These are phyloP conservation scores for Cronartium ribicola DNA, from an alignment of 1,284 basidiomycete species.

Conservation along the genomic window DNA sequence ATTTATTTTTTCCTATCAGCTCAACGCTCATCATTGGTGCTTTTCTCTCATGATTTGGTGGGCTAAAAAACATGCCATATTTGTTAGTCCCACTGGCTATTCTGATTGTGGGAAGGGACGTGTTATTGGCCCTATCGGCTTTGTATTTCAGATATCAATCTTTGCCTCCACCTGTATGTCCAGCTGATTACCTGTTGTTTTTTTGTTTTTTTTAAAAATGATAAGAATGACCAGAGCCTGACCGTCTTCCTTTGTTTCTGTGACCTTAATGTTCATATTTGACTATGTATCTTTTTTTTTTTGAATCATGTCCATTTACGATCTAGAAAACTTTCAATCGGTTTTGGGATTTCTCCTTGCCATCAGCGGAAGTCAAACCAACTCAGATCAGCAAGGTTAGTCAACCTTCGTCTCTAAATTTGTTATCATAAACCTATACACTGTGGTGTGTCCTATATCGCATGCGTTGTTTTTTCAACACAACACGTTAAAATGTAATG, in stretches of 20 bases:
- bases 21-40: background rate
- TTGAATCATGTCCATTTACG: conserved; percentile 29
- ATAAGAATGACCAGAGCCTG: background rate
- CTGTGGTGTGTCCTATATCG: too few relatives aligned
- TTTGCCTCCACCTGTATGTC: conserved; percentile 72
- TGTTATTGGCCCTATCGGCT: conserved; percentile 78
- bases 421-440: too few relatives aligned
- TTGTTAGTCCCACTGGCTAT: conserved; percentile 70
- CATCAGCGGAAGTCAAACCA: conserved; percentile 86
- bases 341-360: conserved; percentile 93
- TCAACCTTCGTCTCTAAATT: too few relatives aligned
- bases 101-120: conserved; percentile 84
- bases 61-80: background rate
- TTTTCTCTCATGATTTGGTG: background rate
- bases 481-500: too few relatives aligned
- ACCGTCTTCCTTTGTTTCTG: conserved; percentile 1
- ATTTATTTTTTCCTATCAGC: background rate
- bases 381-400: conserved; percentile 81
- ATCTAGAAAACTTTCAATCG: conserved; percentile 77
- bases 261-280: background rate
- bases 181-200: background rate
- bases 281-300: conserved; percentile 16
- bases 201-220: background rate
- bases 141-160: conserved; percentile 92
- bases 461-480: too few relatives aligned